Percentiles rank a stretch among this genome's conserved stretches.
phyloP scores from a whole-genome alignment of 768 basidiomycete species.

The Rhodotorula graminis region DNA sequence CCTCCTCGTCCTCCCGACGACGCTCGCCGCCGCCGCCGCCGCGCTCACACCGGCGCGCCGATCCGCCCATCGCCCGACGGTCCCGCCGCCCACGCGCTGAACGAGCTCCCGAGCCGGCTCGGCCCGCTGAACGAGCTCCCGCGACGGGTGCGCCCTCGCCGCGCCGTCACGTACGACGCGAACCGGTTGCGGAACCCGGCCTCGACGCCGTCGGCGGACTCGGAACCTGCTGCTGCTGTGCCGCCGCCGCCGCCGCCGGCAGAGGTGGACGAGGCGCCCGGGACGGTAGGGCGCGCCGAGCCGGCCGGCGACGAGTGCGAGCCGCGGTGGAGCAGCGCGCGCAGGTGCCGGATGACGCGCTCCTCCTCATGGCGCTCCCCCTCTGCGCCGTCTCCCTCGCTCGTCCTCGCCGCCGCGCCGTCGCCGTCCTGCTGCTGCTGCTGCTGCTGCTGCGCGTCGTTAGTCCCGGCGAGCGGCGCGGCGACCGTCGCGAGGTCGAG shows the following conservation, averaged over 20 bases:
- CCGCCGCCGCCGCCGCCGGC: neutral
- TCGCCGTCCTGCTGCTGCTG: too few relatives aligned
- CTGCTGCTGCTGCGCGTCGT: neutral
- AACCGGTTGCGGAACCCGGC: slow-evolving; percentile 5
- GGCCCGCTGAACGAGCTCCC: neutral
- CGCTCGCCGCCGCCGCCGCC: too few relatives aligned
- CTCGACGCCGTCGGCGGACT: neutral
- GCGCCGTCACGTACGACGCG: slow-evolving; percentile 10
- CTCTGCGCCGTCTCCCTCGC: neutral
- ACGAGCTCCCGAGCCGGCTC: neutral
- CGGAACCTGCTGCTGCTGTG: neutral
- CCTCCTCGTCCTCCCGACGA: too few relatives aligned
- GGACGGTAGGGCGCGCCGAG: neutral
- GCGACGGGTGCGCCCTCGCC: neutral
- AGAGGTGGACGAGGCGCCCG: neutral
- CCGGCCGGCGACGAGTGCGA: neutral
- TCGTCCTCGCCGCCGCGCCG: too few relatives aligned
- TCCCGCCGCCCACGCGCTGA: neutral
- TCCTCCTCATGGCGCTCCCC: slow-evolving; percentile 20
- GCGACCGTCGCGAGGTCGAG: slow-evolving; percentile 35
- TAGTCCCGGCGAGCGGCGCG: neutral
- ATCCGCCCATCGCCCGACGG: neutral
- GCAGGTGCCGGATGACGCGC: slow-evolving; percentile 29
- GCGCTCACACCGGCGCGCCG: neutral
- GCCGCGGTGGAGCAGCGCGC: slow-evolving; percentile 24